Evolutionary conservation across 805 yeast genomes (phyloP), one percentile per base, ranked within the genome.

Genomic region (Candida quercuum): DNA sequence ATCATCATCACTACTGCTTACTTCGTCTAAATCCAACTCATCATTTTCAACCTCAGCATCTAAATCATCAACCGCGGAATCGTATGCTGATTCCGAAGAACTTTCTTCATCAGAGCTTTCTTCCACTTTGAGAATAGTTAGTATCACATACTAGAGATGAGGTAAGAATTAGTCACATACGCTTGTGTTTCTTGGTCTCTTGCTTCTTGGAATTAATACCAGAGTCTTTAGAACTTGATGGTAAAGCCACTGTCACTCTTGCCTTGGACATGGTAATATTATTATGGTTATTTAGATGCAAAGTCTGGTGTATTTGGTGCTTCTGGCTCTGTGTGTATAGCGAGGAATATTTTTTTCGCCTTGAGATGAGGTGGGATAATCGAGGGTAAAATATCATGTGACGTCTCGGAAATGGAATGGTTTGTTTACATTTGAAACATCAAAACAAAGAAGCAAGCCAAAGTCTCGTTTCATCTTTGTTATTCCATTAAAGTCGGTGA

Each of bases 231-330:
- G 15, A 32, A 9, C 30, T 44, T 1, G 45, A 12, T 7, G 53
- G 47, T 8, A 49, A 3, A 2, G 43, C 33, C 3, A 49, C 44
- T 10, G 49, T 40, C 14, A 49, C 41, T 41, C 47, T 47, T 28
- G 36, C 36, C 42, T 49, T 49, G 9, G 54, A 49, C 54, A 49
- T 49, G 17, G n/a, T n/a, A n/a, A n/a, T n/a, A n/a, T n/a, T n/a
- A n/a, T n/a, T n/a, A n/a, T n/a, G n/a, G n/a, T n/a, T n/a, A n/a
- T n/a, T n/a, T n/a, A n/a, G n/a, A n/a, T n/a, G n/a, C n/a, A n/a
- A n/a, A n/a, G n/a, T n/a, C n/a, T 9, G 27, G 5, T 21, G 24
- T 21, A 21, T 21, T 21, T 21, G 24, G n/a, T 24, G n/a, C n/a
- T n/a, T n/a, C n/a, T n/a, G n/a, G n/a, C n/a, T n/a, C n/a, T n/a